Evolutionary conservation across 2,329 filamentous ascomycete genomes (phyloP), one percentile per base, ranked within the genome.

Genomic region (Neopestalotiopsis sp.): DNA sequence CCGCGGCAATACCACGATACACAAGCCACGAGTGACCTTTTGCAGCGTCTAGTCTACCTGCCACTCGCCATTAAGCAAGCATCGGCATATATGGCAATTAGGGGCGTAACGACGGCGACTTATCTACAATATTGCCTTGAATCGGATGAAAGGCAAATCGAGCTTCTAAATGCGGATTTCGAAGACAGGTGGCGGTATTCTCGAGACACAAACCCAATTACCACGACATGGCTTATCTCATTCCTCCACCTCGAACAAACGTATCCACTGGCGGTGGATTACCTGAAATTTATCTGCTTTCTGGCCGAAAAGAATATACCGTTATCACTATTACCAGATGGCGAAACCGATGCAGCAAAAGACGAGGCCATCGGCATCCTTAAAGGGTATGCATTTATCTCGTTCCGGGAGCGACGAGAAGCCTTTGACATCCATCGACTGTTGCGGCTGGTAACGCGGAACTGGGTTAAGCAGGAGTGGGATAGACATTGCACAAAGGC

Each of bases 301-400:
- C 75, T 85, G 57, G 76, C 80, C 61, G 73, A 76, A 0, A 78
- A 78, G 67, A 74, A 76, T 0, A 80, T 83, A 59, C 77, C 81
- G 3, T 67, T 65, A 32, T 73, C 77, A 2, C 68, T 83, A 0
- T 70, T 78, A 49, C 66, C 66, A 2, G 1, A 2, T 69, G 1
- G 70, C 70, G 0, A 66, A 28, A 28, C 71, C 24, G 70, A 73
- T 57, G 24, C 20, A 67, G 5, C 59, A 75, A 72, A 12, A 68
- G n/a, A 76, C 75, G 0, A 71, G 24, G 24, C 24, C 0, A 28
- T 80, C 14, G 75, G 76, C 2, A 76, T 70, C 1, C 70, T 81
- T 0, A 72, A 70, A 10, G 74, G 63, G 5, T 80, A 79, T 40
- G 67, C 72, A 1, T 79, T 80, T 64, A 63, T 80, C 4, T 28